Conservation (phyloP, 805 yeast species). For the Kurtzmaniella fragi region DNA sequence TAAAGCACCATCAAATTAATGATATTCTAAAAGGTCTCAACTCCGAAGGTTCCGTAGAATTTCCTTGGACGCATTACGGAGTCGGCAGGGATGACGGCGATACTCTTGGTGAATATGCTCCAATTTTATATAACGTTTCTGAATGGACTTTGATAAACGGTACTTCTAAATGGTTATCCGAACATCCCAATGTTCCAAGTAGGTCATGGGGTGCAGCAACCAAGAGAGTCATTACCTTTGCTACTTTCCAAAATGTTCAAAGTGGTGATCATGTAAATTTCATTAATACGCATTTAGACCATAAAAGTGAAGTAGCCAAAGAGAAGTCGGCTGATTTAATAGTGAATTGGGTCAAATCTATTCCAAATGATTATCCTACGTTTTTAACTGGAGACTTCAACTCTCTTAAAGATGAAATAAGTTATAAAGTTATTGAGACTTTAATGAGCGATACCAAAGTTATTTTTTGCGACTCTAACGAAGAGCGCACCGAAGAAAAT, state of each 20-base stretch:
- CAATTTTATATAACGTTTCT: constrained; percentile 36
- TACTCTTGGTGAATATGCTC: constrained; percentile 46
- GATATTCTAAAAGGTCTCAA: constrained; percentile 6
- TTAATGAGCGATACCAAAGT: constrained; percentile 26
- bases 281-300: constrained; percentile 50
- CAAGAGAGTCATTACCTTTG: constrained; percentile 35
- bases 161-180: constrained; percentile 50
- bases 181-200: constrained; percentile 51
- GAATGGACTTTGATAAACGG: constrained; percentile 35
- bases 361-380: constrained; percentile 28
- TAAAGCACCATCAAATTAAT: constrained; percentile 6
- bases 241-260: constrained; percentile 17
- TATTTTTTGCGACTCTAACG: background rate
- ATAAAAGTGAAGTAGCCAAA: constrained; percentile 42
- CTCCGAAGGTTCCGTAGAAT: constrained; percentile 4
- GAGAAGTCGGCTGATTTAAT: constrained; percentile 41
- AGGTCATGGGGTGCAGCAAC: constrained; percentile 37
- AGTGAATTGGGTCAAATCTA: constrained; percentile 30
- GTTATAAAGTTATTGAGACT: constrained; percentile 33
- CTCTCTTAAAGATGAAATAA: constrained; percentile 19
- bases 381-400: constrained; percentile 45
- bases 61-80: constrained; percentile 38
- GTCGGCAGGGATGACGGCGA: constrained; percentile 52
- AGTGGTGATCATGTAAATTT: constrained; percentile 18
- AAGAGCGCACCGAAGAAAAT: constrained; percentile 15